Conservation (phyloP, 352 stramenopile genomes). For the Pythium vanterpoolii region DNA sequence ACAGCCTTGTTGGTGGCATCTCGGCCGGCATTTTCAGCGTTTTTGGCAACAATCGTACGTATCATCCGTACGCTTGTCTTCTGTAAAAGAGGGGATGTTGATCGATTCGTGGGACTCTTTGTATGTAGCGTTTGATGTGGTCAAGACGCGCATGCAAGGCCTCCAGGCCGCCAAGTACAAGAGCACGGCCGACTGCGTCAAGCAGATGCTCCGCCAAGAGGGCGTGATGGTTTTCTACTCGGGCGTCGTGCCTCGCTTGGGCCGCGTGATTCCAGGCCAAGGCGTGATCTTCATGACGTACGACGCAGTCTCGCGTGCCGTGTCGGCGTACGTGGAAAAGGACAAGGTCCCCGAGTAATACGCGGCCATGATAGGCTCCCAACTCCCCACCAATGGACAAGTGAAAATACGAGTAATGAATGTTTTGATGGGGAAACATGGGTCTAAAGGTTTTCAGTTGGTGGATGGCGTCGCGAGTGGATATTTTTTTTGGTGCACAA, state of each 20-base stretch:
- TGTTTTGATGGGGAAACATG: not conserved
- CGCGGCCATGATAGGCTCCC: no score
- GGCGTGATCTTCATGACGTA: slow-evolving; percentile 97
- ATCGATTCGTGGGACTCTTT: not conserved
- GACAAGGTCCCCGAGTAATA: slow-evolving; percentile 2
- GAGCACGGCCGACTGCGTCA: slow-evolving; percentile 89
- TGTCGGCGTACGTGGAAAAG: slow-evolving; percentile 53
- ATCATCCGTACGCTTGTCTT: not conserved
- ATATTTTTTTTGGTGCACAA: slow-evolving; percentile 79
- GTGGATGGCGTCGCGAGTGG: slow-evolving; percentile 10
- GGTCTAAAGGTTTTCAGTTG: not conserved
- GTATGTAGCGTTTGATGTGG: slow-evolving; percentile 71
- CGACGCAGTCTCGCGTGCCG: slow-evolving; percentile 67
- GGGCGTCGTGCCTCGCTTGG: slow-evolving; percentile 89
- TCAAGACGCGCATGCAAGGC: slow-evolving; percentile 86
- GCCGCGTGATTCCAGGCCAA: slow-evolving; percentile 95
- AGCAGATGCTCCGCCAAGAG: slow-evolving; percentile 87
- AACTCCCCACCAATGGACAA: not conserved
- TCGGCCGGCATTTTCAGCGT: slow-evolving; percentile 95
- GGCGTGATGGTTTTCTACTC: slow-evolving; percentile 91
- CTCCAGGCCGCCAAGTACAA: slow-evolving; percentile 68
- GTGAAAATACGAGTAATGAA: not conserved
- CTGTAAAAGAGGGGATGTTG: no score
- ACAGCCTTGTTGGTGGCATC: slow-evolving; percentile 95
- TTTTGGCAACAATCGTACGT: slow-evolving; percentile 95